Evolutionary conservation across 805 yeast genomes (phyloP).

Genomic region (Starmera quercuum): DNA sequence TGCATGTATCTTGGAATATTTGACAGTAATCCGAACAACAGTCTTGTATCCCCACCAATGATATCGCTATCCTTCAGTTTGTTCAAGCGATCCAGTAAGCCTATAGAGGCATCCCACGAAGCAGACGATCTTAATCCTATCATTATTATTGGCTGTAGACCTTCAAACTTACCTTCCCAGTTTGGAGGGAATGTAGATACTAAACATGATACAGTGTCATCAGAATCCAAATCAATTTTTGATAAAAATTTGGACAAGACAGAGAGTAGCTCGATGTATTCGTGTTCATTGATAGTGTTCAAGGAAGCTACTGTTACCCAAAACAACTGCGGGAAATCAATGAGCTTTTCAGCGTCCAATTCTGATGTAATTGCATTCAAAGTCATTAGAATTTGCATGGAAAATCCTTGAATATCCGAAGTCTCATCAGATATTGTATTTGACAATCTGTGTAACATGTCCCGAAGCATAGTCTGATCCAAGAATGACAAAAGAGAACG

Average conservation of each 20-base stretch:
- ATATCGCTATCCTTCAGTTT: constrained; percentile 63
- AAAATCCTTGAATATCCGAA: constrained; percentile 88
- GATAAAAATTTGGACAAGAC: constrained; percentile 76
- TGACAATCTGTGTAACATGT: constrained; percentile 87
- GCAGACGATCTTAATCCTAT: constrained; percentile 78
- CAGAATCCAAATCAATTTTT: constrained; percentile 79
- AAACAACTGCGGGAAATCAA: constrained; percentile 86
- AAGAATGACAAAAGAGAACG: constrained; percentile 73
- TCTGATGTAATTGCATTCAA: constrained; percentile 88
- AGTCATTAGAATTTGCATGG: constrained; percentile 96
- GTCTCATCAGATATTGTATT: constrained; percentile 89
- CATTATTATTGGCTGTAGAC: constrained; percentile 71
- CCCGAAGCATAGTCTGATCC: constrained; percentile 84
- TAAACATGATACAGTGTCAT: constrained; percentile 76
- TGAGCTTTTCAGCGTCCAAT: constrained; percentile 65
- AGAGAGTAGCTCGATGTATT: constrained; percentile 80
- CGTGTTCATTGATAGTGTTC: constrained; percentile 86
- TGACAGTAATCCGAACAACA: constrained; percentile 65
- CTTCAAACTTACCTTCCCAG: constrained; percentile 94
- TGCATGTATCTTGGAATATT: constrained; percentile 82
- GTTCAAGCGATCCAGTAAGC: constrained; percentile 65
- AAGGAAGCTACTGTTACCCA: constrained; percentile 94
- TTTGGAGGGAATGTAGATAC: constrained; percentile 85
- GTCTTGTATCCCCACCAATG: constrained; percentile 62
- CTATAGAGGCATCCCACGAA: constrained; percentile 71